Conservation (phyloP, 306 rosid genomes). For the Hippophae tibetana region DNA sequence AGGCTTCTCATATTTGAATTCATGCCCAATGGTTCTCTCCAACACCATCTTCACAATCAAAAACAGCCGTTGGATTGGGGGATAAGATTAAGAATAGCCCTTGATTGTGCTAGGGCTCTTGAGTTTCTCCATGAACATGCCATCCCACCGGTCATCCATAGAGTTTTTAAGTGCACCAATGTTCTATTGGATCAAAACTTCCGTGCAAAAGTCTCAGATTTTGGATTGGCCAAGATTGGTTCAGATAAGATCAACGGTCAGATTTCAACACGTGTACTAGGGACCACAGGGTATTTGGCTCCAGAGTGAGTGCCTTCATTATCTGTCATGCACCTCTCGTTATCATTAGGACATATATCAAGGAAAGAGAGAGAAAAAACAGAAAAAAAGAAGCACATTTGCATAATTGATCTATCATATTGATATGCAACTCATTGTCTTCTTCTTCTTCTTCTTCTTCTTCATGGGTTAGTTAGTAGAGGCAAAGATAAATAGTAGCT, state of each 20-base stretch:
- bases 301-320: conserved; percentile 76
- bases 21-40: conserved; percentile 74
- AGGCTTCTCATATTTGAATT: conserved; percentile 71
- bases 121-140: conserved; percentile 87
- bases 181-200: conserved; percentile 65
- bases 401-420: too few relatives aligned
- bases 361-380: background rate
- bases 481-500: too few relatives aligned
- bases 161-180: conserved; percentile 74
- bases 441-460: too few relatives aligned
- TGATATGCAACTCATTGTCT: too few relatives aligned
- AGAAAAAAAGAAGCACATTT: too few relatives aligned
- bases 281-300: conserved; percentile 96
- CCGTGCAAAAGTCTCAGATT: conserved; percentile 77
- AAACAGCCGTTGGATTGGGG: conserved; percentile 76
- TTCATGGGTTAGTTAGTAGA: too few relatives aligned
- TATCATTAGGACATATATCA: conserved; percentile 8
- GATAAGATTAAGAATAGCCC: conserved; percentile 84
- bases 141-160: conserved; percentile 67
- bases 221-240: conserved; percentile 82
- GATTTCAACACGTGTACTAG: conserved; percentile 70
- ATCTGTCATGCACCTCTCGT: conserved; percentile 18
- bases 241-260: conserved; percentile 80
- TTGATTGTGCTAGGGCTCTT: conserved; percentile 84
- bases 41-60: conserved; percentile 50